Conservation (phyloP, 1,284 basidiomycete genomes). For the Ganoderma multipileum region DNA sequence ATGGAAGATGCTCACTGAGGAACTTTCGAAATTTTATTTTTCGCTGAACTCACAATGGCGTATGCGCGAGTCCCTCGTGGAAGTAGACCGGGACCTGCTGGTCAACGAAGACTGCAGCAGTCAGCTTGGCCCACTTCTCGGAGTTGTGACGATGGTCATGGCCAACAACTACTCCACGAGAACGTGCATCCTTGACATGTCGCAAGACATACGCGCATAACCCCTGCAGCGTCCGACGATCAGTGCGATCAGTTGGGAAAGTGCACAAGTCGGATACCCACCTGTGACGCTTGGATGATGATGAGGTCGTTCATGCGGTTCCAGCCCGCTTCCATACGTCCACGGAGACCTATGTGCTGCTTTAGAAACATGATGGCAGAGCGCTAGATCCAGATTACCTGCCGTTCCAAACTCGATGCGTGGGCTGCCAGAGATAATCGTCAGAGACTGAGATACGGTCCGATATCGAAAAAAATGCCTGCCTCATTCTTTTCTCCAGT, state of each 20-base stretch:
- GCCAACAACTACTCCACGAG: constrained; percentile 79
- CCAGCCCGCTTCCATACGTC: constrained; percentile 86
- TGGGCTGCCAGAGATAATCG: constrained; percentile 44
- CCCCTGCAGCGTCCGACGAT: constrained; percentile 54
- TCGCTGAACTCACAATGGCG: constrained; percentile 67
- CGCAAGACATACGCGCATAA: constrained; percentile 73
- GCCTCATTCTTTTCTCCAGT: constrained; percentile 41
- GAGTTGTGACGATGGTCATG: constrained; percentile 86
- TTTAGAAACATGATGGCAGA: not conserved
- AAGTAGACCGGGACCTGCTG: constrained; percentile 74
- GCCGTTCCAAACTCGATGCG: constrained; percentile 89
- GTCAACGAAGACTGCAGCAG: constrained; percentile 71
- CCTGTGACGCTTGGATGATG: constrained; percentile 85
- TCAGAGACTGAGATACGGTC: not conserved
- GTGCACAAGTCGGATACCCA: constrained; percentile 31
- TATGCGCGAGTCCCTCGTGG: constrained; percentile 76
- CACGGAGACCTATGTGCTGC: constrained; percentile 67
- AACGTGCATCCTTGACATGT: constrained; percentile 56
- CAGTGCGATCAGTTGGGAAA: constrained; percentile 11
- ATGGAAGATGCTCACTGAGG: not conserved
- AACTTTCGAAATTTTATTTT: not conserved
- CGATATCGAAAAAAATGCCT: not conserved
- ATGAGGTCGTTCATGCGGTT: constrained; percentile 87
- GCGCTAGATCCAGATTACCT: constrained; percentile 49
- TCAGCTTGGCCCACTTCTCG: constrained; percentile 75